Evolutionary conservation across 108 stramenopile species (phyloP).

Genomic region (Hondaea fermentalgiana): DNA sequence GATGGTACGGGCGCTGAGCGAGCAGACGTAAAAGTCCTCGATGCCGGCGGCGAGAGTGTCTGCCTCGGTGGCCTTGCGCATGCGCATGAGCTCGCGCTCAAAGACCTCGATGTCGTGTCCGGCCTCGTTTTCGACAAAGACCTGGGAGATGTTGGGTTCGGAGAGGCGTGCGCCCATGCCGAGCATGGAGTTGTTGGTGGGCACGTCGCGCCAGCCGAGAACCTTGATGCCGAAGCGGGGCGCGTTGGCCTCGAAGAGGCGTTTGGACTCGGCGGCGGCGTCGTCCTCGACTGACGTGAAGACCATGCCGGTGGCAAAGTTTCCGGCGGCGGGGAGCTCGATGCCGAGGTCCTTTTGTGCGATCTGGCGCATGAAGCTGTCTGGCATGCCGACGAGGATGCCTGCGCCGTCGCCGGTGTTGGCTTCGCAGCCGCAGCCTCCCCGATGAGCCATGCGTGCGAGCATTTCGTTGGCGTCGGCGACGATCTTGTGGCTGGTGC

Average conservation of each 20-base stretch:
- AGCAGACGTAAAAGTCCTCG: slow-evolving; percentile 74
- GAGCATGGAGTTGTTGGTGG: slow-evolving; percentile 76
- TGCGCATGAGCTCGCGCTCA: slow-evolving; percentile 73
- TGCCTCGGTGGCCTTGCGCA: slow-evolving; percentile 72
- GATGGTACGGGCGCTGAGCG: slow-evolving; percentile 69
- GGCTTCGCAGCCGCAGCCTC: slow-evolving; percentile 46
- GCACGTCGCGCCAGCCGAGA: slow-evolving; percentile 75
- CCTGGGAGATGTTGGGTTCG: slow-evolving; percentile 78
- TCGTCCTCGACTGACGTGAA: slow-evolving; percentile 81
- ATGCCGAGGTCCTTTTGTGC: slow-evolving; percentile 63
- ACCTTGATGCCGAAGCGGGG: slow-evolving; percentile 65
- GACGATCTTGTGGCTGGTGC: slow-evolving; percentile 75
- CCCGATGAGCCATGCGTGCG: slow-evolving; percentile 6
- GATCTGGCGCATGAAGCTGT: slow-evolving; percentile 77
- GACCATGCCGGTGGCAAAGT: slow-evolving; percentile 85
- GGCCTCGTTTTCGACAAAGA: slow-evolving; percentile 77
- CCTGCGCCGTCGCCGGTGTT: slow-evolving; percentile 87
- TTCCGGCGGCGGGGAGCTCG: slow-evolving; percentile 65
- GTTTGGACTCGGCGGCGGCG: slow-evolving; percentile 61
- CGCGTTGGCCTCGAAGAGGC: slow-evolving; percentile 65
- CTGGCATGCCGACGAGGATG: slow-evolving; percentile 88
- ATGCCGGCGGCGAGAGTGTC: slow-evolving; percentile 41
- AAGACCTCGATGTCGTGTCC: slow-evolving; percentile 66
- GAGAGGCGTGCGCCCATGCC: slow-evolving; percentile 78
- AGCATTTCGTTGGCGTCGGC: background rate